Evolutionary conservation across 2,329 filamentous ascomycete genomes (phyloP).

Genomic region (Pseudocercospora fijiensis): DNA sequence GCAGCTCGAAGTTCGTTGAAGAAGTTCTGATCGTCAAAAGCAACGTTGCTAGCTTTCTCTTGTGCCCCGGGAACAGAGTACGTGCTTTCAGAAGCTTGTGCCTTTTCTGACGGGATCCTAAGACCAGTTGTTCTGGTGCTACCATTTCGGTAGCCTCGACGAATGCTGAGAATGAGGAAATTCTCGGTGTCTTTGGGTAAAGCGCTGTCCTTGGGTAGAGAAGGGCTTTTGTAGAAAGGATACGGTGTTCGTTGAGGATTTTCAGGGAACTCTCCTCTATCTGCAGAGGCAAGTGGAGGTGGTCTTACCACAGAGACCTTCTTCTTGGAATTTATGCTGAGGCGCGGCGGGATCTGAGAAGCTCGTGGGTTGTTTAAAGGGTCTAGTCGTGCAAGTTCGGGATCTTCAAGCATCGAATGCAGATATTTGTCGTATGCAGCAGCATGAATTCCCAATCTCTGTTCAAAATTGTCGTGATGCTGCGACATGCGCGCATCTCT

Average conservation of each 20-base stretch:
- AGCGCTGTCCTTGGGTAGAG: constrained; percentile 13
- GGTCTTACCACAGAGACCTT: constrained; percentile 38
- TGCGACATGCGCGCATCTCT: constrained; percentile 7
- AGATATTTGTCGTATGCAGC: constrained; percentile 39
- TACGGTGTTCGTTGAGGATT: constrained; percentile 39
- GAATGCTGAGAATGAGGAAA: constrained; percentile 37
- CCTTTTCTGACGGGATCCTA: constrained; percentile 34
- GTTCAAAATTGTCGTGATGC: constrained; percentile 30
- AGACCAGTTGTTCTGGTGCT: constrained; percentile 30
- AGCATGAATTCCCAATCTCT: constrained; percentile 35
- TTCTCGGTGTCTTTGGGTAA: constrained; percentile 26
- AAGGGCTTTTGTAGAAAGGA: constrained; percentile 25
- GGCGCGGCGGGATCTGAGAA: constrained; percentile 28
- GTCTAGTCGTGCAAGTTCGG: constrained; percentile 25
- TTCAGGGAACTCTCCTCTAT: constrained; percentile 29
- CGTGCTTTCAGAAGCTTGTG: constrained; percentile 14
- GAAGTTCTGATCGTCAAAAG: constrained; percentile 39
- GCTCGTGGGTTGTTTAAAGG: constrained; percentile 16
- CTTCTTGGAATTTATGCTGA: constrained; percentile 27
- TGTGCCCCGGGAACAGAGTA: constrained; percentile 9
- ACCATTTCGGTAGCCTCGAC: constrained; percentile 30
- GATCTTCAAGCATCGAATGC: constrained; percentile 29
- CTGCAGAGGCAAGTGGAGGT: constrained; percentile 34
- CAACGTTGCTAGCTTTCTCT: constrained; percentile 22
- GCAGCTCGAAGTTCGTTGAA: constrained; percentile 33